Evolutionary conservation across 768 basidiomycete species (phyloP), one percentile per base, ranked within the genome.

Genomic region (Cubamyces sp.): DNA sequence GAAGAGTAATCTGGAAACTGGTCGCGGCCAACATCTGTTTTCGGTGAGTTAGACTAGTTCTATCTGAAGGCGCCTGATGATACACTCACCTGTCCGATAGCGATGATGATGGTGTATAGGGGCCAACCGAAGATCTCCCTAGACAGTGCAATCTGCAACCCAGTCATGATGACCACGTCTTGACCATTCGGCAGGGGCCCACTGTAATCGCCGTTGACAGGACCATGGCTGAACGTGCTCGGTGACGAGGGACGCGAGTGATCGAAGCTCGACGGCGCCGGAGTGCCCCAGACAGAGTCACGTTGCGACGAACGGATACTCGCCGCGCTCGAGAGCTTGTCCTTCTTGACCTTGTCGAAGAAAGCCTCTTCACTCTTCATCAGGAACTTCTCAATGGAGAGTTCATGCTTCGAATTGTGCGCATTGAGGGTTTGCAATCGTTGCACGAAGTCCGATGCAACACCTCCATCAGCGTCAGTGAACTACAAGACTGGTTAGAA

Each of bases 1-100:
- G 81, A 39, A 97, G 77, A 18, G 94, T 96, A 70, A 96, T 91
- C 76, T 97, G 95, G 85, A 96, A 97, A 70, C 94, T 96, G 30
- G 92, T 94, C 3, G 93, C 93, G 59, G 89, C 87, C 65, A 94
- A 76, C 90, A 94, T 93, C 84, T 90, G 66, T 8, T 50, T 57
- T 15, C 9, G 34, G 9, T 34, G 9, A 6, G 34, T 34, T 11
- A 34, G 9, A 34, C 6, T 1, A 34, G 34, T 1, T 34, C 9
- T 11, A 11, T 11, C 34, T 1, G 4, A 5, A 11, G 6, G 9
- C 34, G 34, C 9, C 9, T 11, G 34, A 34, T 1, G 1, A 11
- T 11, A 9, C 45, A 68, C 82, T 48, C 50, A 85, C 84, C 80
- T 92, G 94, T 37, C 94, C 94, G 30, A 90, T 66, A 28, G 88